Evolutionary conservation across 495 filamentous ascomycete genomes (phyloP).

Genomic region (Hyaloscypha bicolor): DNA sequence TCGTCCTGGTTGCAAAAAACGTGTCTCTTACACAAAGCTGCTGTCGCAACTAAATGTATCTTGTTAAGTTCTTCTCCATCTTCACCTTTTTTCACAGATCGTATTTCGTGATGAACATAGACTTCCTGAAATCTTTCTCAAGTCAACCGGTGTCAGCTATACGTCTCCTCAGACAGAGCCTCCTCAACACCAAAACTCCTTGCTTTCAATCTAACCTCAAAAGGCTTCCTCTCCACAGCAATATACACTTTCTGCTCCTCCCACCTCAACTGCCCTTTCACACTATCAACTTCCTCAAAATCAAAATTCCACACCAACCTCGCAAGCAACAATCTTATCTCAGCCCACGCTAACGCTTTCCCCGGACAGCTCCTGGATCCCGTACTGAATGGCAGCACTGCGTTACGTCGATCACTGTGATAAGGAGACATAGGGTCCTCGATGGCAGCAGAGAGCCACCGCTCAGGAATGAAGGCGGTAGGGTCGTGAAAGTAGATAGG

Average conservation of each 20-base stretch:
- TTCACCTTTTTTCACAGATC: too few relatives aligned
- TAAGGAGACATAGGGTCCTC: slow-evolving; percentile 27
- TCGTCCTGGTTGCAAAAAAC: too few relatives aligned
- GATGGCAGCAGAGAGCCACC: slow-evolving; percentile 29
- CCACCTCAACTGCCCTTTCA: background rate
- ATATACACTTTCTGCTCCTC: background rate
- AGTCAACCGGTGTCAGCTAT: too few relatives aligned
- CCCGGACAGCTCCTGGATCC: slow-evolving; percentile 64
- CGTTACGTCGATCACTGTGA: slow-evolving; percentile 44
- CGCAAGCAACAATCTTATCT: slow-evolving; percentile 33
- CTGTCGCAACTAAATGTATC: too few relatives aligned
- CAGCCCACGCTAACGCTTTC: slow-evolving; percentile 43
- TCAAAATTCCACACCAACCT: slow-evolving; percentile 39
- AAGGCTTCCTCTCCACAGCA: slow-evolving; percentile 3
- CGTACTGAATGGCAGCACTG: slow-evolving; percentile 58
- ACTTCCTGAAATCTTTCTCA: too few relatives aligned
- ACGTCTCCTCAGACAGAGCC: background rate
- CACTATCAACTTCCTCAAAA: slow-evolving; percentile 21
- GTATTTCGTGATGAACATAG: too few relatives aligned
- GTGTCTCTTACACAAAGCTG: too few relatives aligned
- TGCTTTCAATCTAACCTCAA: slow-evolving; percentile 5
- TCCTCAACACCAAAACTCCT: slow-evolving; percentile 2
- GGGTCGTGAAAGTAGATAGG: slow-evolving; percentile 44
- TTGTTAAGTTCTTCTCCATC: too few relatives aligned
- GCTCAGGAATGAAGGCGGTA: slow-evolving; percentile 18